Conservation (phyloP, 176 grass and related monocot species). For the Zoysia japonica region DNA sequence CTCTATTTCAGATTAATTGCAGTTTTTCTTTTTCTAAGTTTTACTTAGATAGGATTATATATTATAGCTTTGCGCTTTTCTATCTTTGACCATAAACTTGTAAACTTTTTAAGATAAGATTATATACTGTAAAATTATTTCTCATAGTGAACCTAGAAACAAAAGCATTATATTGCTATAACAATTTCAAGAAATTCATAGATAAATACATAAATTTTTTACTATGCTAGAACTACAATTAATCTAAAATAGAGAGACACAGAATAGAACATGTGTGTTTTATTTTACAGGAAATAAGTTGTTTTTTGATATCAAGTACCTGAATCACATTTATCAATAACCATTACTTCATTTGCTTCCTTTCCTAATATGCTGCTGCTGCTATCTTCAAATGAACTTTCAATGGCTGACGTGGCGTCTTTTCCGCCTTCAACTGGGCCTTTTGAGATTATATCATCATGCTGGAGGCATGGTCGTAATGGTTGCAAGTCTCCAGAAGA, state of each 20-base stretch:
- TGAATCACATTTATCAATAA: slow-evolving; percentile 49
- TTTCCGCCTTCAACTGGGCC: slow-evolving; percentile 17
- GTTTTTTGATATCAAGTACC: slow-evolving; percentile 45
- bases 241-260: background rate
- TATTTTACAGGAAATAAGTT: slow-evolving; percentile 19
- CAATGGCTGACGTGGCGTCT: slow-evolving; percentile 36
- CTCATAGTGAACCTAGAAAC: too few species aligned
- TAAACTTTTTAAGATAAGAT: too few species aligned
- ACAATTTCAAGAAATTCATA: too few species aligned
- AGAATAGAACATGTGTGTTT: background rate
- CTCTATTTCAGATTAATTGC: too few species aligned
- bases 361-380: slow-evolving; percentile 25
- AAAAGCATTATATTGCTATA: too few species aligned
- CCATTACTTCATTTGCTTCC: slow-evolving; percentile 19
- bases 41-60: too few species aligned
- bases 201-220: too few species aligned
- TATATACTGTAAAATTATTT: too few species aligned
- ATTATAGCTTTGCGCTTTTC: too few species aligned
- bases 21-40: too few species aligned
- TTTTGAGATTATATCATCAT: slow-evolving; percentile 37
- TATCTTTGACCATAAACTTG: too few species aligned
- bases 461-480: slow-evolving; percentile 18
- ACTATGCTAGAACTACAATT: too few species aligned
- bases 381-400: slow-evolving; percentile 46
- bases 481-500: slow-evolving; percentile 41